Conservation (phyloP, 1,139 yeast species). For the Chernovozyma aurita region DNA sequence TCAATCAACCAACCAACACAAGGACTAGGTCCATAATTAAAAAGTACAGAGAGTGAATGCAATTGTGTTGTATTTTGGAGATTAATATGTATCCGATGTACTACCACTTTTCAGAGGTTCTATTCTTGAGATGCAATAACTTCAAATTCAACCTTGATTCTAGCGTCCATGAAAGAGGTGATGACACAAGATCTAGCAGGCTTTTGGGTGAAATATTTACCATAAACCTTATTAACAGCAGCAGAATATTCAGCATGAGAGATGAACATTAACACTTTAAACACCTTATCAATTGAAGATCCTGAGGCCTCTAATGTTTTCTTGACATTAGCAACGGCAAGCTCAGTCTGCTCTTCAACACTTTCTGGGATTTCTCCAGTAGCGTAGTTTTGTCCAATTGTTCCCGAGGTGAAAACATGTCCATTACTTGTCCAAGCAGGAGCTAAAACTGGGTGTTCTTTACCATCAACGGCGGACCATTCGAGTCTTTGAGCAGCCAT, state of each 20-base stretch:
- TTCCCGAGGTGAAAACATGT: constrained; percentile 46
- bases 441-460: constrained; percentile 31
- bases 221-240: constrained; percentile 45
- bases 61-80: no score
- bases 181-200: constrained; percentile 58
- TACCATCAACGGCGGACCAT: constrained; percentile 37
- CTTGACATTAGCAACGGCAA: constrained; percentile 41
- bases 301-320: constrained; percentile 44
- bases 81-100: no score
- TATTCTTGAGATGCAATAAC: constrained; percentile 31
- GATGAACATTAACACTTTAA: constrained; percentile 51
- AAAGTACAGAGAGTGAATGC: no score
- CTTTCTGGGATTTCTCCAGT: constrained; percentile 37
- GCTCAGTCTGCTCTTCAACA: constrained; percentile 42
- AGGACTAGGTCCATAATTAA: no score
- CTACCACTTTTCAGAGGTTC: no score
- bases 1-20: no score
- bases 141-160: constrained; percentile 32
- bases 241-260: constrained; percentile 41
- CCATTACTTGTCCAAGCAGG: constrained; percentile 50
- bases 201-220: constrained; percentile 39
- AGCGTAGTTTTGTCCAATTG: constrained; percentile 27
- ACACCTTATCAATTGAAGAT: constrained; percentile 42
- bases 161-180: constrained; percentile 33
- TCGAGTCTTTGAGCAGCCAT: constrained; percentile 29